Conservation (phyloP, 805 yeast species). For the Torulaspora quercuum region DNA sequence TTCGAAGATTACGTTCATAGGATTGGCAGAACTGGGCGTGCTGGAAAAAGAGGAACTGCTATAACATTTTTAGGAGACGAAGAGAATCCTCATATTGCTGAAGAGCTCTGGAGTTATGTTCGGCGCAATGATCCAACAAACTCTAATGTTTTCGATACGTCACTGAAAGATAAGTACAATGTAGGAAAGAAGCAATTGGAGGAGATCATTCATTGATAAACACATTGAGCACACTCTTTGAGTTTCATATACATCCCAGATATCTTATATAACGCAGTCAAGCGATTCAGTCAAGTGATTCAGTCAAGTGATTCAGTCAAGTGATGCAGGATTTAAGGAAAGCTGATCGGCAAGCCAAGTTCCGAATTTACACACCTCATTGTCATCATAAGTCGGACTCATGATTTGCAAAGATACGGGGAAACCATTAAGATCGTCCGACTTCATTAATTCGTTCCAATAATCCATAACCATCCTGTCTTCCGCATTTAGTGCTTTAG, state of each 20-base stretch:
- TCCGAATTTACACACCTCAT: constrained; percentile 19
- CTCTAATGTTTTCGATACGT: constrained; percentile 19
- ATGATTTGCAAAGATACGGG: constrained; percentile 19
- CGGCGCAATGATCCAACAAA: constrained; percentile 38
- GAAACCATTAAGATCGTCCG: constrained; percentile 13
- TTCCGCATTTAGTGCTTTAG: constrained; percentile 13
- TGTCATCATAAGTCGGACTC: constrained; percentile 19
- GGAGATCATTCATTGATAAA: constrained; percentile 19
- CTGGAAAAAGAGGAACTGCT: constrained; percentile 77
- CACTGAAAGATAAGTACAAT: constrained; percentile 18
- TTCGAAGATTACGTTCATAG: constrained; percentile 88
- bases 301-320: too few relatives aligned
- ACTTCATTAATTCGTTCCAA: constrained; percentile 16
- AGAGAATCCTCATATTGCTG: constrained; percentile 50
- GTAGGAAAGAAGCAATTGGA: constrained; percentile 15
- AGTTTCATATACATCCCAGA: too few relatives aligned
- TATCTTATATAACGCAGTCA: too few relatives aligned
- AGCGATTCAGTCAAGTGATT: too few relatives aligned
- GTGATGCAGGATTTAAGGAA: too few relatives aligned
- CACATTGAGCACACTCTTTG: too few relatives aligned
- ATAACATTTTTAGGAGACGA: constrained; percentile 63
- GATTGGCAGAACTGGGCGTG: constrained; percentile 96
- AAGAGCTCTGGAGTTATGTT: constrained; percentile 37
- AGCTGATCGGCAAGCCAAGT: constrained; percentile 11
- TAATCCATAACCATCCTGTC: constrained; percentile 13